phyloP scores from a whole-genome alignment of 345 rosid species.

The Mallotus nudiflorus region DNA sequence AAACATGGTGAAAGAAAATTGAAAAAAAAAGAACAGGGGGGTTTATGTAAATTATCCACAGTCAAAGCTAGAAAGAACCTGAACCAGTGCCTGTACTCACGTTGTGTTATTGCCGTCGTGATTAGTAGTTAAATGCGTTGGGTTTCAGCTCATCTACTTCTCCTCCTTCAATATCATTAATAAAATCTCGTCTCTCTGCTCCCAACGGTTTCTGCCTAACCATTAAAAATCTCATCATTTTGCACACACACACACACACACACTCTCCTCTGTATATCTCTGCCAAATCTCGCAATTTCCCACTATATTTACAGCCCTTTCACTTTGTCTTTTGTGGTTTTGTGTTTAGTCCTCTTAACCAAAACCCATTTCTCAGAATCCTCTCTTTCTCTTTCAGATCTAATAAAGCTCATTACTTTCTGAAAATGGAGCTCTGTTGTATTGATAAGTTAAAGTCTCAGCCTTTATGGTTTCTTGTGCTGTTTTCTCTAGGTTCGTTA shows the following conservation, averaged over 20 bases:
- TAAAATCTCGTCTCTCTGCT: background rate
- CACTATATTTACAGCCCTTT: background rate
- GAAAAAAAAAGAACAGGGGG: too few species aligned
- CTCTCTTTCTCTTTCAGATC: background rate
- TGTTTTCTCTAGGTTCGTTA: conserved; percentile 61
- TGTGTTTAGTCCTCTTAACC: conserved; percentile 1
- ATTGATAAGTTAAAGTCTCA: conserved; percentile 51
- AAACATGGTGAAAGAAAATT: too few species aligned
- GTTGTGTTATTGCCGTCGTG: background rate
- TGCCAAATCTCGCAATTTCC: background rate
- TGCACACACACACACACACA: too few species aligned
- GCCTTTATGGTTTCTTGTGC: conserved; percentile 59
- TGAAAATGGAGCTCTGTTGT: conserved; percentile 54
- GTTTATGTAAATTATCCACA: too few species aligned
- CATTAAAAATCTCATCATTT: background rate
- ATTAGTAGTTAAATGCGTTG: conserved; percentile 46
- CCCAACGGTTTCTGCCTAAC: background rate
- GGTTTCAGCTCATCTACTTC: conserved; percentile 73
- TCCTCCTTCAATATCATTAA: conserved; percentile 17
- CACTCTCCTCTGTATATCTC: background rate
- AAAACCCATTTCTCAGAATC: conserved; percentile 23
- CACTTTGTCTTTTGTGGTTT: background rate
- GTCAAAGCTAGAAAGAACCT: background rate
- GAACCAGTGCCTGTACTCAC: background rate
- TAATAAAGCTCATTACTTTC: background rate